Base-by-base conservation (phyloP, 2,329 filamentous ascomycete genomes). In the Chrysosphaeria jannelii region DNA sequence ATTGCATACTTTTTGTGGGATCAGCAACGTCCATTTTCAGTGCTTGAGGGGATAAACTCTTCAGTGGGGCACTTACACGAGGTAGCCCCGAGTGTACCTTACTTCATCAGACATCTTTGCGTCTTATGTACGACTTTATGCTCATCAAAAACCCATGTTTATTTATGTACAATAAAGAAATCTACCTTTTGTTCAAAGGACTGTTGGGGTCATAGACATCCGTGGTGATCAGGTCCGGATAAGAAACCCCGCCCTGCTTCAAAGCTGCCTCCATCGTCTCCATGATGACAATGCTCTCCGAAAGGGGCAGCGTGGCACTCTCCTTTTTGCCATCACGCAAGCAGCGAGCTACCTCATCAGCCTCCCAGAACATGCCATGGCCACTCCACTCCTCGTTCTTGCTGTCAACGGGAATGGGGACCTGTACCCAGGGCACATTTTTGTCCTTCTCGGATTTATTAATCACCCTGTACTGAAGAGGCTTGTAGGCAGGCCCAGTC, bases 221-320 rank as follows among this genome's bases (percentile, higher is more conserved):
- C 8, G 47, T 57, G 8, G 56, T 50, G 38, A 62, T 62, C 27
- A 55, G 35, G 10, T 55, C 52, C 2, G 57, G 55, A 34, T 62
- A 62, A 31, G 38, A 31, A 23, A 63, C 43, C 8, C 43, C 51
- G 13, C 55, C 57, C 36, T 61, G 53, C 36, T 40, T 44, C 33
- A 62, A 42, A 13, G 48, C 50, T 34, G 49, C 43, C 23, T 62
- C 57, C 57, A 62, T 62, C 23, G 50, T 47, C 39, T 79, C 67
- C 76, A 90, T 89, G 31, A 90, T 75, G 23, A 65, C 54, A 25
- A 88, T 51, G 37, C 69, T 81, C 53, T 90, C 78, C 21, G 60
- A 53, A 50, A 61, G 59, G 11, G 66, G 61, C 43, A 85, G 46
- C 8, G 54, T 55, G 22, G 57, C 53, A 39, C 74, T 76, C 50